phyloP scores from a whole-genome alignment of 2,329 filamentous ascomycete species.

The Verticillium nubilum region DNA sequence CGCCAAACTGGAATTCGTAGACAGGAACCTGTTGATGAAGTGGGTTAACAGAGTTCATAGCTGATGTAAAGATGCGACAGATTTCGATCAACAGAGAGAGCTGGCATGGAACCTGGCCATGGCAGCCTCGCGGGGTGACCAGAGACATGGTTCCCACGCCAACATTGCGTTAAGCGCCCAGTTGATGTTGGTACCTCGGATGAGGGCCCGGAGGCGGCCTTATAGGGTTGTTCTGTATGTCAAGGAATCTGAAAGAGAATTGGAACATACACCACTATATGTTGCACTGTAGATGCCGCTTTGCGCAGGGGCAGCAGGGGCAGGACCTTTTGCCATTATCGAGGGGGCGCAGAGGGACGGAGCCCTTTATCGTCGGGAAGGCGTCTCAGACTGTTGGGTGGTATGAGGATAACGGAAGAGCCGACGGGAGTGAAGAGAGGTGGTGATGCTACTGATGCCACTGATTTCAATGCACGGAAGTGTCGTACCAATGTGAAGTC shows the following conservation, averaged over 20 bases:
- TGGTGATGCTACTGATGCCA: neutral
- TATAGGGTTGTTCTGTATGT: neutral
- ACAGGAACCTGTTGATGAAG: slow-evolving; percentile 68
- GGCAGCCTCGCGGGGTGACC: neutral
- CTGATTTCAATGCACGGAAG: neutral
- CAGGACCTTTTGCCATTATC: slow-evolving; percentile 41
- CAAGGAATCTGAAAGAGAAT: neutral
- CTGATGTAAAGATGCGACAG: neutral
- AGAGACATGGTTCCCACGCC: neutral
- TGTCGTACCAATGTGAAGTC: neutral
- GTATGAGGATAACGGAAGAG: neutral
- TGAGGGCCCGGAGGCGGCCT: neutral
- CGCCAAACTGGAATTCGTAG: slow-evolving; percentile 84
- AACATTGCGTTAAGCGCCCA: neutral
- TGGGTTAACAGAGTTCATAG: neutral
- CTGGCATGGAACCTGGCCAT: neutral
- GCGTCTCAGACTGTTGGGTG: neutral
- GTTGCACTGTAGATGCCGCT: slow-evolving; percentile 61
- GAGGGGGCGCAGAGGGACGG: slow-evolving; percentile 8
- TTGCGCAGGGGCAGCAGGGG: slow-evolving; percentile 18
- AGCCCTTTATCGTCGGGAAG: slow-evolving; percentile 1
- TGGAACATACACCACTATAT: slow-evolving; percentile 58
- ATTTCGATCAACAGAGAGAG: neutral
- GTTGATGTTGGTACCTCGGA: neutral
- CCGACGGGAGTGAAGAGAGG: neutral